phyloP scores from a whole-genome alignment of 2,329 filamentous ascomycete genomes.

The Pseudocercospora eumusae region DNA sequence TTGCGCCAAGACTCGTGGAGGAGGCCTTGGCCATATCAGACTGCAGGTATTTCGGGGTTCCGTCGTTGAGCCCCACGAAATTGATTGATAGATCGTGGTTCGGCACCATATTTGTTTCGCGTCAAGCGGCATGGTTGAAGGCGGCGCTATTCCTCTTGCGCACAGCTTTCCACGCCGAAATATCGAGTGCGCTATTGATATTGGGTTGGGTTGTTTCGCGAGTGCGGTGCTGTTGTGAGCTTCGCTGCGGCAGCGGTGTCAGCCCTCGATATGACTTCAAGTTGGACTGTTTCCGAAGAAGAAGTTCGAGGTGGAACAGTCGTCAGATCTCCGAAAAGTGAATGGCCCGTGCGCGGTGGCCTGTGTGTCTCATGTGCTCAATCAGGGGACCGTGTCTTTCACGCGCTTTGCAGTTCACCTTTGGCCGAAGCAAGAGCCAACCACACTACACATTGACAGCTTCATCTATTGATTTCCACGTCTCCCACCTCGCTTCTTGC shows the following conservation, averaged over 20 bases:
- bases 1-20: not conserved
- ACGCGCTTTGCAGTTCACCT: too few species aligned
- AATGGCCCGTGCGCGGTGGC: not conserved
- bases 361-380: too few species aligned
- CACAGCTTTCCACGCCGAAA: not conserved
- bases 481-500: constrained; percentile 80
- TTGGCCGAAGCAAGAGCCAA: too few species aligned
- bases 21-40: not conserved
- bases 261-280: not conserved
- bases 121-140: not conserved
- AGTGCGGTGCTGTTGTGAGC: not conserved
- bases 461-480: constrained; percentile 61
- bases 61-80: not conserved
- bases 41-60: not conserved
- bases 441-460: too few species aligned
- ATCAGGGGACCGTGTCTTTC: too few species aligned
- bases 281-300: not conserved
- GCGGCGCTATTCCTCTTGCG: not conserved
- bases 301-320: not conserved
- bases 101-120: not conserved
- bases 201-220: not conserved
- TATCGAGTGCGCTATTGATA: not conserved
- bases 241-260: too few species aligned
- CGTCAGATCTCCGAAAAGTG: not conserved
- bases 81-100: not conserved